phyloP scores from a whole-genome alignment of 108 stramenopile genomes.

The Nitzschia palea region DNA sequence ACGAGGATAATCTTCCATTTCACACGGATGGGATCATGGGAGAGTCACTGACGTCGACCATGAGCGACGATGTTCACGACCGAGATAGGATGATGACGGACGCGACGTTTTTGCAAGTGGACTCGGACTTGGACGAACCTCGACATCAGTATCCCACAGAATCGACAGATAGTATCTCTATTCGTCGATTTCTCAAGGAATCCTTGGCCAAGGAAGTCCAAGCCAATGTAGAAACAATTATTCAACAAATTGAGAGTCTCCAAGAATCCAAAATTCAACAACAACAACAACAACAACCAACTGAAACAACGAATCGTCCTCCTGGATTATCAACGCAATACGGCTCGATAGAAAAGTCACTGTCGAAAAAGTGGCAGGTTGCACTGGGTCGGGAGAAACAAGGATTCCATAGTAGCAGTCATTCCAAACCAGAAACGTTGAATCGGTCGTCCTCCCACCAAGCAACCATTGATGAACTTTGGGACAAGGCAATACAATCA shows the following conservation, averaged over 20 bases:
- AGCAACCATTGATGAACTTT: constrained; percentile 19
- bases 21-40: no score
- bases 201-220: constrained; percentile 11
- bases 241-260: constrained; percentile 14
- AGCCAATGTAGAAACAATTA: constrained; percentile 11
- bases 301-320: neutral
- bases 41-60: no score
- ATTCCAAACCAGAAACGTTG: no score
- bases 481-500: constrained; percentile 11
- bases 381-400: constrained; percentile 7
- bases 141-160: neutral
- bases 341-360: neutral
- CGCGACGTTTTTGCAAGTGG: no score
- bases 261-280: neutral
- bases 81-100: no score
- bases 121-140: no score
- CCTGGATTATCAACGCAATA: neutral
- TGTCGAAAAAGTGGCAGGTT: constrained; percentile 11
- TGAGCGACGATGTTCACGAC: no score
- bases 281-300: neutral
- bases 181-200: constrained; percentile 1
- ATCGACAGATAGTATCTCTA: neutral
- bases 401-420: neutral
- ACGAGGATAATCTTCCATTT: no score
- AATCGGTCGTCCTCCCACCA: no score